Base-by-base conservation (phyloP, 2,329 filamentous ascomycete species). In the Penicillium sp. region DNA sequence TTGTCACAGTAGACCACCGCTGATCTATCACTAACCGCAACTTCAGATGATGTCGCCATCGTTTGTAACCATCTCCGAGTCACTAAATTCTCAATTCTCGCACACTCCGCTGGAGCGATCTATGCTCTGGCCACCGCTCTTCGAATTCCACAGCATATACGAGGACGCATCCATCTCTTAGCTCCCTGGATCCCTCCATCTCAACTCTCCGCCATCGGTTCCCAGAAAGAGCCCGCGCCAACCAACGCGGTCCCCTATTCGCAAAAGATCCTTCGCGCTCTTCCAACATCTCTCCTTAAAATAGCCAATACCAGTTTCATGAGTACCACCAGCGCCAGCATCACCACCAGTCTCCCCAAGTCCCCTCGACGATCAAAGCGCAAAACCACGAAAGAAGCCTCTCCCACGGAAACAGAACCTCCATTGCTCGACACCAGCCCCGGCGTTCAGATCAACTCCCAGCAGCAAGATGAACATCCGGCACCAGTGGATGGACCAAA, bases 291-390 rank as follows among this genome's bases (percentile, higher is more conserved):
- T 0, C 84, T 98, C 28, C 77, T 98, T 28, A 95, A 90, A 67
- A 90, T 90, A 27, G 93, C 93, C 43, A 98, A 97, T 68, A 93
- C 89, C 35, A 90, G 86, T 49, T 96, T 97, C 70, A 91, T 98
- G 83, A 87, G 84, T 22, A 87, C 89, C 3, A 95, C 90, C 0
- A 94, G 87, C 65, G 88, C 86, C 40, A 91, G 86, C 52, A 84
- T 95, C 52, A 87, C 86, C 0, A 87, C 83, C 44, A 89, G 84
- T 37, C 72, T 90, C 4, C 86, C 86, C 1, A 88, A 85, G 65
- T 75, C 77, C 18, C 74, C 78, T 7, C 74, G 80, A 38, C 76
- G 82, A 56, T 57, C 73, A 60, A 85, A 87, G 68, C 74, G 82
- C 38, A 84, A 80, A 63, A 63, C 65, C 20, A 65, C 59, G 55